A percentile compares a stretch with the other conserved stretches of the same genome.
phyloP scores from a whole-genome alignment of 441 rosid species.

The Mallotus repandus region DNA sequence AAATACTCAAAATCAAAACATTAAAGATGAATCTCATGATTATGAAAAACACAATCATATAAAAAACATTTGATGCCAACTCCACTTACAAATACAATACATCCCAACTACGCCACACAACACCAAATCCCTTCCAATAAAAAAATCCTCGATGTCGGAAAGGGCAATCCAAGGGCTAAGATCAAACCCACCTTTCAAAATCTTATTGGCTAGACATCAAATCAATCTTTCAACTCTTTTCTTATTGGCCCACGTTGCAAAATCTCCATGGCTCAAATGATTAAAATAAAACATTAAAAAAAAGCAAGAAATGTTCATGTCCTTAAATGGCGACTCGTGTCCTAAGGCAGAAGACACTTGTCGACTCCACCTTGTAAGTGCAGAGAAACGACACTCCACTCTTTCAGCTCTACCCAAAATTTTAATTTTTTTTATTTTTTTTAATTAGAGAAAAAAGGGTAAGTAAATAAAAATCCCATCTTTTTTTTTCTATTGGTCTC shows the following conservation, averaged over 20 bases:
- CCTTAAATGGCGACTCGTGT: slow-evolving; percentile 69
- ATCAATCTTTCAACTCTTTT: slow-evolving; percentile 24
- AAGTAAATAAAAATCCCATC: neutral
- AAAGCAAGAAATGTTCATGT: slow-evolving; percentile 21
- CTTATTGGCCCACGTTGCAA: slow-evolving; percentile 57
- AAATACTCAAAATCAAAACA: no score
- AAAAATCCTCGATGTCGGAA: slow-evolving; percentile 26
- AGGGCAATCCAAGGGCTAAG: slow-evolving; percentile 30
- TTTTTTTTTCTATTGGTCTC: neutral
- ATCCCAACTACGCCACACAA: neutral
- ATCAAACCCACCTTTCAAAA: slow-evolving; percentile 32
- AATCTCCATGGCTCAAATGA: slow-evolving; percentile 29
- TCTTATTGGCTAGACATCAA: slow-evolving; percentile 32
- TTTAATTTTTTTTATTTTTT: no score
- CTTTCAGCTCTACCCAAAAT: slow-evolving; percentile 19
- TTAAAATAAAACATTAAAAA: slow-evolving; percentile 11
- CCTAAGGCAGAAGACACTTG: slow-evolving; percentile 60
- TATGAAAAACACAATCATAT: neutral
- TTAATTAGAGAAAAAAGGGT: slow-evolving; percentile 20
- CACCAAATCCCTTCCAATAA: neutral
- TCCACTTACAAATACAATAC: neutral
- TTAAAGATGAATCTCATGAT: no score
- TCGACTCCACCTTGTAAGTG: slow-evolving; percentile 38
- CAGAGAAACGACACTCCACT: slow-evolving; percentile 30
- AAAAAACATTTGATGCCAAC: neutral